These are phyloP conservation scores for Neurospora sp. DNA, from an alignment of 495 filamentous ascomycete species.

Conservation along the genomic window DNA sequence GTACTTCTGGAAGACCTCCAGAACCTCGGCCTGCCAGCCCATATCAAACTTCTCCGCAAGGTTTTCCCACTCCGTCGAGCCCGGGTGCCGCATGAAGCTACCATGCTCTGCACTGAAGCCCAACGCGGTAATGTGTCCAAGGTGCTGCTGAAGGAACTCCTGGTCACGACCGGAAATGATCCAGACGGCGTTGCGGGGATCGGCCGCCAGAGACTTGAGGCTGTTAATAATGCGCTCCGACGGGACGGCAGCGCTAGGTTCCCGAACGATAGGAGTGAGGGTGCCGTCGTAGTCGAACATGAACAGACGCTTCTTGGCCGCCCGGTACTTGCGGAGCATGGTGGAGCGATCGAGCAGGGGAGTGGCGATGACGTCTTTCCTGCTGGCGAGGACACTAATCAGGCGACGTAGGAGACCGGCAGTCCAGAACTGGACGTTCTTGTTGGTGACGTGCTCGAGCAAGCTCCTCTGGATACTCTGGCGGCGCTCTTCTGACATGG, in stretches of 20 bases:
- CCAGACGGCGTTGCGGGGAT: slow-evolving; percentile 84
- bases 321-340: slow-evolving; percentile 60
- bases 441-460: slow-evolving; percentile 72
- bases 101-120: slow-evolving; percentile 94
- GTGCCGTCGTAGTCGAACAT: slow-evolving; percentile 99
- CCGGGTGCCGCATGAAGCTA: slow-evolving; percentile 77
- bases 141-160: slow-evolving; percentile 74
- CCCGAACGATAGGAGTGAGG: slow-evolving; percentile 87
- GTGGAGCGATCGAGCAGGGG: slow-evolving; percentile 65
- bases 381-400: slow-evolving; percentile 65
- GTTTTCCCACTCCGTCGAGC: slow-evolving; percentile 69
- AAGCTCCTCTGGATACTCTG: slow-evolving; percentile 48
- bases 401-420: slow-evolving; percentile 63
- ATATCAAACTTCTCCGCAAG: slow-evolving; percentile 73
- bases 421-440: slow-evolving; percentile 78
- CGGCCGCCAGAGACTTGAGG: slow-evolving; percentile 65
- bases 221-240: slow-evolving; percentile 70
- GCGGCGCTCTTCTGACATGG: slow-evolving; percentile 55
- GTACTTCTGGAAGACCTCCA: slow-evolving; percentile 72
- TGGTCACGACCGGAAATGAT: slow-evolving; percentile 93
- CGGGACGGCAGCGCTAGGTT: slow-evolving; percentile 78
- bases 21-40: slow-evolving; percentile 75
- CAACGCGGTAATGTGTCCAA: slow-evolving; percentile 73
- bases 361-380: slow-evolving; percentile 63
- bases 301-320: slow-evolving; percentile 66